Evolutionary conservation across 306 rosid species (phyloP).

Genomic region (Cucurbita moschata): DNA sequence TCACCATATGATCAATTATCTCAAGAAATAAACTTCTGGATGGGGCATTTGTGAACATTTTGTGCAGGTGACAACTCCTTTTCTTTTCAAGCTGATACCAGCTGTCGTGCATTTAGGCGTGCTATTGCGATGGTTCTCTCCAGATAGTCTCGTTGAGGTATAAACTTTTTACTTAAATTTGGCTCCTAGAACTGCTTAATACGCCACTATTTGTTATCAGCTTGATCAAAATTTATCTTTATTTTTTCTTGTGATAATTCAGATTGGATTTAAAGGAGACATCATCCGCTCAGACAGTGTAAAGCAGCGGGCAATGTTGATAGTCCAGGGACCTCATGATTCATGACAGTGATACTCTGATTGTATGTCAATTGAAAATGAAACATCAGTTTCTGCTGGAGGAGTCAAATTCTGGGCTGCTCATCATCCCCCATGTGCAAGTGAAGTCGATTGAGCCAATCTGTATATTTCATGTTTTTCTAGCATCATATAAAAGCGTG

Average conservation of each 20-base stretch:
- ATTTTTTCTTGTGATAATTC: background rate
- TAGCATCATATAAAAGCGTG: constrained; percentile 17
- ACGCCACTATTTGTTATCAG: background rate
- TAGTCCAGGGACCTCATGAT: constrained; percentile 60
- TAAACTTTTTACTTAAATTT: background rate
- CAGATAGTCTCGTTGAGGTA: constrained; percentile 73
- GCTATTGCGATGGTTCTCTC: constrained; percentile 78
- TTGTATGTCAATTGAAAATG: background rate
- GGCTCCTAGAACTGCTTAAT: background rate
- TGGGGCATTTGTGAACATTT: background rate
- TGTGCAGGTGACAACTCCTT: constrained; percentile 81
- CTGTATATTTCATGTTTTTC: constrained; percentile 12
- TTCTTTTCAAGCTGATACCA: constrained; percentile 92
- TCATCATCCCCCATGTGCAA: constrained; percentile 8
- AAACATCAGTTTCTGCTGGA: constrained; percentile 7
- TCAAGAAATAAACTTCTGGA: background rate
- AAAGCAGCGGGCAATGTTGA: constrained; percentile 76
- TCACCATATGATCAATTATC: background rate
- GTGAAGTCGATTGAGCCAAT: constrained; percentile 17
- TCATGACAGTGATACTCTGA: constrained; percentile 14
- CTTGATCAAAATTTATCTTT: background rate
- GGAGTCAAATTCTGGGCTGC: constrained; percentile 10
- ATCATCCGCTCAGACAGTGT: constrained; percentile 72
- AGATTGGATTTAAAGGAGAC: constrained; percentile 77
- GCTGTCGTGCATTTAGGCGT: constrained; percentile 92